Conservation (phyloP, 108 stramenopile genomes). For the Cyclotella choctawhatcheeana region DNA sequence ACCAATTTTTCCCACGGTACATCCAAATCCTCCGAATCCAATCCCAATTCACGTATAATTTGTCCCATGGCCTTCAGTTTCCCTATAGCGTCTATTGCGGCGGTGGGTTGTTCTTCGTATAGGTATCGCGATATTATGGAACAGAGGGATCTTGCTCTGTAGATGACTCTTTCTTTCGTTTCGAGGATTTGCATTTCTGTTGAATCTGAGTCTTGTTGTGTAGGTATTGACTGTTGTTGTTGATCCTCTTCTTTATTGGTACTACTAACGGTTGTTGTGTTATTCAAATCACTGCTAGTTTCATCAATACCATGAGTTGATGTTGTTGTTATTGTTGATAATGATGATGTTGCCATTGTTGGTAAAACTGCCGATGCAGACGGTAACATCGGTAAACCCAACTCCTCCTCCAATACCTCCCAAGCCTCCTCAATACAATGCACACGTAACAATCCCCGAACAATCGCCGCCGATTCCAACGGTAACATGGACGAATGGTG, state of each 20-base stretch:
- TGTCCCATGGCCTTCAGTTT: slow-evolving; percentile 68
- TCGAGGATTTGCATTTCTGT: slow-evolving; percentile 27
- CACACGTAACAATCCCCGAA: slow-evolving; percentile 70
- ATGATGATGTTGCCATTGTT: too few relatives aligned
- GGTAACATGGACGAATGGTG: slow-evolving; percentile 71
- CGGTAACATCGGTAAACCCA: slow-evolving; percentile 71
- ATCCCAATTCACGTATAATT: slow-evolving; percentile 58
- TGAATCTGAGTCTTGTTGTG: too few relatives aligned
- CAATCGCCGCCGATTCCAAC: slow-evolving; percentile 79
- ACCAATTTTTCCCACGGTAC: slow-evolving; percentile 84
- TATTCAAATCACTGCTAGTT: too few relatives aligned
- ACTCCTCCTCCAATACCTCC: slow-evolving; percentile 74
- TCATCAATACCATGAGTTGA: too few relatives aligned
- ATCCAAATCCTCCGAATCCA: slow-evolving; percentile 50
- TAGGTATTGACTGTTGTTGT: too few relatives aligned
- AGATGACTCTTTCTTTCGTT: slow-evolving; percentile 43
- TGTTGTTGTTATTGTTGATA: too few relatives aligned
- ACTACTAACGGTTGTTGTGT: neutral
- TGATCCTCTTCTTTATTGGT: slow-evolving; percentile 11
- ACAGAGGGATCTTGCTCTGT: slow-evolving; percentile 72
- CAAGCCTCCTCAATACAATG: slow-evolving; percentile 75
- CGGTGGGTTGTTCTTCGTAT: slow-evolving; percentile 66
- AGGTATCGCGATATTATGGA: slow-evolving; percentile 87
- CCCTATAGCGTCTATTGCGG: slow-evolving; percentile 63
- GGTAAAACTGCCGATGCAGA: slow-evolving; percentile 52